phyloP scores from a whole-genome alignment of 2,329 filamentous ascomycete genomes.

The Diaporthe citri region DNA sequence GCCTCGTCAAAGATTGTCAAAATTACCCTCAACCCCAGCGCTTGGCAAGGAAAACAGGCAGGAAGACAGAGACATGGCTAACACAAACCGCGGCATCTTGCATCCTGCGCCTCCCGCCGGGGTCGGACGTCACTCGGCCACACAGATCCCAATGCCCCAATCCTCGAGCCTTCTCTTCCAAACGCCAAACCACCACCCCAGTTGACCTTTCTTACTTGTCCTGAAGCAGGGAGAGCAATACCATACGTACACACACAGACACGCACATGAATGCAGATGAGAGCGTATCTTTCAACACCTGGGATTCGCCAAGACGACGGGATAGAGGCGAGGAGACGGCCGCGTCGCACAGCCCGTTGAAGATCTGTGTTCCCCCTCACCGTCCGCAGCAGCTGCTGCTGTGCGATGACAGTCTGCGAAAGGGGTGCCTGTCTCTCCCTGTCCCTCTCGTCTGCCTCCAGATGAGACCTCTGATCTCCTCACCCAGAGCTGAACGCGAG shows the following conservation, averaged over 20 bases:
- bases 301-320: not conserved
- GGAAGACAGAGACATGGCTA: constrained; percentile 35
- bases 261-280: not conserved
- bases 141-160: not conserved
- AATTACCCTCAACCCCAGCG: not conserved
- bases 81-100: constrained; percentile 33
- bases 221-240: not conserved
- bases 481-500: not conserved
- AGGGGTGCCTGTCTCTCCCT: not conserved
- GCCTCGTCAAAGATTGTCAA: not conserved
- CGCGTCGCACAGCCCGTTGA: constrained; percentile 24
- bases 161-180: not conserved
- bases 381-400: not conserved
- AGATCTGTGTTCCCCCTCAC: not conserved
- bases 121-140: not conserved
- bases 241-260: not conserved
- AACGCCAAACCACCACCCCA: not conserved
- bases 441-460: not conserved
- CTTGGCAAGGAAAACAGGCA: not conserved
- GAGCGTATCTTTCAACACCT: not conserved
- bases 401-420: not conserved
- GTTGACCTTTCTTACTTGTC: not conserved
- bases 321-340: not conserved
- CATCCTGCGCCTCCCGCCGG: constrained; percentile 28
- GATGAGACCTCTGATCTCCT: not conserved